A percentile compares a stretch with the other conserved stretches of the same genome.
phyloP scores from a whole-genome alignment of 257 asterid species.

The Salvia rosmarinus region DNA sequence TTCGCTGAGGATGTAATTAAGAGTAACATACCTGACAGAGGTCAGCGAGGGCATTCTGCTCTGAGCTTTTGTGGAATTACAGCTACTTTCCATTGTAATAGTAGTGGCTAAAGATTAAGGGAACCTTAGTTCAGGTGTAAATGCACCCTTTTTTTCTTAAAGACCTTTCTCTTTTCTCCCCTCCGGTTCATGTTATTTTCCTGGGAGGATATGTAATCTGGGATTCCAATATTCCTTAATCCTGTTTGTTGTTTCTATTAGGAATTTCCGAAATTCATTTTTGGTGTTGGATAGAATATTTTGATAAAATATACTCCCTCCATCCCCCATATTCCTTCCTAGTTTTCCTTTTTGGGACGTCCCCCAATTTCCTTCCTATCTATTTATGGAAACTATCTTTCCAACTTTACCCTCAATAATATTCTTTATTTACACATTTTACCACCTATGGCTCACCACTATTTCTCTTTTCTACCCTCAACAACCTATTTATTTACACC shows the following conservation, averaged over 20 bases:
- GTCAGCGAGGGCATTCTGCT: slow-evolving; percentile 1
- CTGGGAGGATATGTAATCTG: slow-evolving; percentile 15
- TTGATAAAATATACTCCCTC: background rate
- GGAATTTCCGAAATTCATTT: background rate
- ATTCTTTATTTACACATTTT: no score
- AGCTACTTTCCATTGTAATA: background rate
- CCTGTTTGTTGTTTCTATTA: slow-evolving; percentile 10
- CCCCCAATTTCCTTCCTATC: no score
- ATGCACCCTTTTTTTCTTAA: slow-evolving; percentile 4
- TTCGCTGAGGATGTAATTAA: slow-evolving; percentile 17
- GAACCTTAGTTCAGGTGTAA: slow-evolving; percentile 15
- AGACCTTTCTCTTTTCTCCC: slow-evolving; percentile 11
- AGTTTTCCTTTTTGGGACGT: no score
- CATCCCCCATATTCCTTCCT: no score
- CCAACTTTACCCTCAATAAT: no score
- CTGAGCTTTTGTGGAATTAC: background rate
- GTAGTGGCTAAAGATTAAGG: background rate
- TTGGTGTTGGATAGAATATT: background rate
- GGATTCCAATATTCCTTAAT: background rate
- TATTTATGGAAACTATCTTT: no score
- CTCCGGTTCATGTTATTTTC: slow-evolving; percentile 12
- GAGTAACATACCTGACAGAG: slow-evolving; percentile 1
- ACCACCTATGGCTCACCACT: no score
- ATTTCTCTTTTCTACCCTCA: no score
- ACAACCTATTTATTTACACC: no score